These are phyloP conservation scores for Crithidia fasciculata DNA, from an alignment of 208 protist species.

Conservation along the genomic window DNA sequence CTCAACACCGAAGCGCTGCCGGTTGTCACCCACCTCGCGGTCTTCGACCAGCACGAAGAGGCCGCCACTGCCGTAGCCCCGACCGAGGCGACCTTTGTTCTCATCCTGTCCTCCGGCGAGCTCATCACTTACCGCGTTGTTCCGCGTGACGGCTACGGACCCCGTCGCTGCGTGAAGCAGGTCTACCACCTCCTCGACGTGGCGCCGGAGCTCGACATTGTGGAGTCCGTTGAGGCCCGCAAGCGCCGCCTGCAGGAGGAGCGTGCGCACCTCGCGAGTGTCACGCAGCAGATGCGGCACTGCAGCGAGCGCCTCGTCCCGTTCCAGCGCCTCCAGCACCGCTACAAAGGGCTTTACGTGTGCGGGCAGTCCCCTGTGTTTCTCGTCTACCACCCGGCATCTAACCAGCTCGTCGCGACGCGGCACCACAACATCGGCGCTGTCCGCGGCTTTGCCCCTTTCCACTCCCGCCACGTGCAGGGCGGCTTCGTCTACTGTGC, in stretches of 20 bases:
- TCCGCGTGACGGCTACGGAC: slow-evolving; percentile 38
- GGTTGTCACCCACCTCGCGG: slow-evolving; percentile 56
- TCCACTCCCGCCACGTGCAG: slow-evolving; percentile 52
- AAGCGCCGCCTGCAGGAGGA: slow-evolving; percentile 67
- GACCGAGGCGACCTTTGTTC: slow-evolving; percentile 44
- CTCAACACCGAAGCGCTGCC: slow-evolving; percentile 52
- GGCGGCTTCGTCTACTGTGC: slow-evolving; percentile 82
- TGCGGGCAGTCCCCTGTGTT: slow-evolving; percentile 88
- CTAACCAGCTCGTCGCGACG: slow-evolving; percentile 56
- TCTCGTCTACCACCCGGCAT: slow-evolving; percentile 60
- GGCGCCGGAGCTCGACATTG: slow-evolving; percentile 62
- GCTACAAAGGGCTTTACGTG: slow-evolving; percentile 71
- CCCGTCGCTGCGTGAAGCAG: slow-evolving; percentile 70
- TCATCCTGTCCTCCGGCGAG: slow-evolving; percentile 77
- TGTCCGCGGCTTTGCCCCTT: slow-evolving; percentile 81
- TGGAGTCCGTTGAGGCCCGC: slow-evolving; percentile 83
- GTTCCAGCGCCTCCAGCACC: slow-evolving; percentile 50
- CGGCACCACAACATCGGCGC: slow-evolving; percentile 62
- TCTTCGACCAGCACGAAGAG: slow-evolving; percentile 49
- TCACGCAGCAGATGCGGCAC: slow-evolving; percentile 66
- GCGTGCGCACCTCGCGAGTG: slow-evolving; percentile 52
- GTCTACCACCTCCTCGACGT: slow-evolving; percentile 83
- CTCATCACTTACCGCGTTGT: slow-evolving; percentile 74
- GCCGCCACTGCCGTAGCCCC: slow-evolving; percentile 13
- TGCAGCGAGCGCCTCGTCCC: slow-evolving; percentile 70